A percentile compares a stretch with the other conserved stretches of the same genome.
phyloP scores from a whole-genome alignment of 345 rosid species.

The Eucalyptus tenuipes region DNA sequence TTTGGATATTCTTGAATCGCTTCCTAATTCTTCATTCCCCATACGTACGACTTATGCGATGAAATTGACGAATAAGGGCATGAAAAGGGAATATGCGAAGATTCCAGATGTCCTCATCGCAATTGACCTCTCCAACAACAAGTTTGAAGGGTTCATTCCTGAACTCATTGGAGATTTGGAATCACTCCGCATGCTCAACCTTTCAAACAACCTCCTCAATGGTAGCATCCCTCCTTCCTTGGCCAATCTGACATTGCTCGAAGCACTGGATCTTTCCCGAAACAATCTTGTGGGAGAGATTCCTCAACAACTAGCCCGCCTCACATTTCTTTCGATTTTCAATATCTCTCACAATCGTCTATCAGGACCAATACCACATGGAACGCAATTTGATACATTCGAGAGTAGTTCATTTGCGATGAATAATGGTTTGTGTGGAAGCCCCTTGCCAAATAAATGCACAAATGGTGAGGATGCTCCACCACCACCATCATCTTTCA shows the following conservation, averaged over 20 bases:
- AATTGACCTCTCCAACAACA: neutral
- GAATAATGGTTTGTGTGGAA: neutral
- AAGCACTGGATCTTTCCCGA: rapidly evolving
- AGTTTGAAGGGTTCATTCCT: neutral
- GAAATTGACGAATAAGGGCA: neutral
- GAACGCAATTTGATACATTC: neutral
- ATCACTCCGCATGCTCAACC: neutral
- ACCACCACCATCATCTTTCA: neutral
- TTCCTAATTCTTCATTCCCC: rapidly evolving
- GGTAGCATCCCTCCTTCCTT: neutral
- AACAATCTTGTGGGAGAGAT: neutral
- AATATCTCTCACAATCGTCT: neutral
- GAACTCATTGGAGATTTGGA: neutral
- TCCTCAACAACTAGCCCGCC: neutral
- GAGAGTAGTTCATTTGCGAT: neutral
- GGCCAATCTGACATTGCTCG: neutral
- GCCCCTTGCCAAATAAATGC: neutral
- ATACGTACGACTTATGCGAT: rapidly evolving
- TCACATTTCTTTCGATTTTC: neutral
- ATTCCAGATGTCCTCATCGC: neutral
- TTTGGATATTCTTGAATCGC: rapidly evolving
- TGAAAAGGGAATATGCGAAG: neutral
- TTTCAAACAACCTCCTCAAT: neutral
- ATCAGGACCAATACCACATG: neutral
- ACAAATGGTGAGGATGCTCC: neutral